phyloP scores from a whole-genome alignment of 768 basidiomycete species.

The Rhizopogon sp. region DNA sequence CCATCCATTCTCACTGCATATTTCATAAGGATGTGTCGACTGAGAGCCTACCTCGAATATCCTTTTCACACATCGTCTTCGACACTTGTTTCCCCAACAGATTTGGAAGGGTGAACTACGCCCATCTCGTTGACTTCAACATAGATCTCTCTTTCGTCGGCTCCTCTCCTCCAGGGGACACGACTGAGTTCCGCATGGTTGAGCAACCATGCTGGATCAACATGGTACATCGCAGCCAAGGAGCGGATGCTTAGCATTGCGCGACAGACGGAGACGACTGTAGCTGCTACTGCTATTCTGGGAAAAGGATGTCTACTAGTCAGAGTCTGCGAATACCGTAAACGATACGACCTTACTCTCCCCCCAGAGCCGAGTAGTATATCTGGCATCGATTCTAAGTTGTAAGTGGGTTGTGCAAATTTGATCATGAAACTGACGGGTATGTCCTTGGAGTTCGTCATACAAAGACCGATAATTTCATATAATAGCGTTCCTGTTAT shows the following conservation, averaged over 20 bases:
- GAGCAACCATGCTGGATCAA: constrained; percentile 39
- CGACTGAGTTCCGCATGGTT: constrained; percentile 42
- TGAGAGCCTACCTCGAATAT: not conserved
- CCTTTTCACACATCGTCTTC: not conserved
- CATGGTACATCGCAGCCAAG: constrained; percentile 34
- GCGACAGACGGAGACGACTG: constrained; percentile 27
- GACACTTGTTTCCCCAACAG: not conserved
- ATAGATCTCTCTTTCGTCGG: constrained; percentile 31
- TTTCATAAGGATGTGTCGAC: not conserved
- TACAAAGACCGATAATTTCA: constrained; percentile 8
- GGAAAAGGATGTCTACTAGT: not conserved
- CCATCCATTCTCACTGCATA: too few relatives aligned
- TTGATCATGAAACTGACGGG: constrained; percentile 1
- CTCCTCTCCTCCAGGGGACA: constrained; percentile 33
- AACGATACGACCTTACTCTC: constrained; percentile 5
- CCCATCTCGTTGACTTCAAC: constrained; percentile 8
- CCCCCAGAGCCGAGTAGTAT: constrained; percentile 4
- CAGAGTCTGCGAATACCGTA: not conserved
- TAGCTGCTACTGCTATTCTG: constrained; percentile 6
- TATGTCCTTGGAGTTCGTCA: constrained; percentile 1
- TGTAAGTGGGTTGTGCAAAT: not conserved
- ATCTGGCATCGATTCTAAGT: constrained; percentile 1
- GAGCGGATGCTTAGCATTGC: constrained; percentile 38
- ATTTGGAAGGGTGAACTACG: not conserved
- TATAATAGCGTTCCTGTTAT: constrained; percentile 12